Percentiles rank a stretch among this genome's conserved stretches.
These are phyloP conservation scores for Yamadazyma diddensiae DNA, from an alignment of 1,139 yeast genomes.

Conservation along the genomic window DNA sequence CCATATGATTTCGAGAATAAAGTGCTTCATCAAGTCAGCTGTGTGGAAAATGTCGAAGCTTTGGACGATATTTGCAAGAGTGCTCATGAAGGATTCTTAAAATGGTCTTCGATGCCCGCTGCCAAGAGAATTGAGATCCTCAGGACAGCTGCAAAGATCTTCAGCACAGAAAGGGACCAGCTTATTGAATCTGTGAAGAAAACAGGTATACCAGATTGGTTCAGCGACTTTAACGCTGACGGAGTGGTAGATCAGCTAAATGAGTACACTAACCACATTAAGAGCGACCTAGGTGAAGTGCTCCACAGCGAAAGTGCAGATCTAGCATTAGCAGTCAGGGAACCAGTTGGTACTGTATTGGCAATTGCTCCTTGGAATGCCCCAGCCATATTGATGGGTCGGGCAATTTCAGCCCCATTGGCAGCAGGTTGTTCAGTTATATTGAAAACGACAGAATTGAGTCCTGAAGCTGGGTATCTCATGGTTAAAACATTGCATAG, in stretches of 20 bases:
- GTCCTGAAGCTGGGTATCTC: constrained; percentile 29
- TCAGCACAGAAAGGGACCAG: constrained; percentile 15
- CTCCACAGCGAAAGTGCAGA: constrained; percentile 19
- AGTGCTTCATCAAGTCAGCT: constrained; percentile 6
- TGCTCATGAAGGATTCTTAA: constrained; percentile 25
- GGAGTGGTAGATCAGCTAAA: constrained; percentile 21
- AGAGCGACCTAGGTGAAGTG: constrained; percentile 23
- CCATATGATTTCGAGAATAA: constrained; percentile 1
- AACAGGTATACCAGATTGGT: constrained; percentile 36
- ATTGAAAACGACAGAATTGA: constrained; percentile 36
- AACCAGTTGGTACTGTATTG: constrained; percentile 45
- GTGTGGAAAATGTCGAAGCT: constrained; percentile 5
- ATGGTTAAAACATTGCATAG: constrained; percentile 30
- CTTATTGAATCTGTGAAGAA: constrained; percentile 27
- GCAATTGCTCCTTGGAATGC: constrained; percentile 51
- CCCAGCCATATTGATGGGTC: constrained; percentile 36
- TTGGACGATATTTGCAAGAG: constrained; percentile 15
- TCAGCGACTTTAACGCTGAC: constrained; percentile 36
- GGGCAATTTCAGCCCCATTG: constrained; percentile 42
- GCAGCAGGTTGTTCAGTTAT: constrained; percentile 53
- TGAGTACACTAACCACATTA: constrained; percentile 20
- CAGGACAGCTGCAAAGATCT: constrained; percentile 14
- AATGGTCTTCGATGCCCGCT: constrained; percentile 22
- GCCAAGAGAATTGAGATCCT: constrained; percentile 20
- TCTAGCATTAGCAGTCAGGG: constrained; percentile 29